Conservation (phyloP, 208 protist species). For the Leishmania turanica region DNA sequence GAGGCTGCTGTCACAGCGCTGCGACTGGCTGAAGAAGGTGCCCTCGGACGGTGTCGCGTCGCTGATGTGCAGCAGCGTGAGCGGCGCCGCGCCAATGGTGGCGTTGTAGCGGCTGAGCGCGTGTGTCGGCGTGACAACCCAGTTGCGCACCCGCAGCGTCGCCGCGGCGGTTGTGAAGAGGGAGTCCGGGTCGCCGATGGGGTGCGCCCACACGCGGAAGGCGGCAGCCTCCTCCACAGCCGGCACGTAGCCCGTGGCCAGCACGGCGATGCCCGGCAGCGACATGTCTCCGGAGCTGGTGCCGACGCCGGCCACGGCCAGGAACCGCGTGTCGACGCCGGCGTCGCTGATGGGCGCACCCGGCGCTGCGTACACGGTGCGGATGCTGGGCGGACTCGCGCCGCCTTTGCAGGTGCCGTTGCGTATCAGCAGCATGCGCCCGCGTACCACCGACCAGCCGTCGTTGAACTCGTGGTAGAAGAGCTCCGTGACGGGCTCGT, state of each 20-base stretch:
- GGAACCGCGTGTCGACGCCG: constrained; percentile 37
- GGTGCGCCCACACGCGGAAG: constrained; percentile 56
- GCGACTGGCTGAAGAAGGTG: constrained; percentile 43
- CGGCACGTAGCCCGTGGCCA: constrained; percentile 35
- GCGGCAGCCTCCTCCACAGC: constrained; percentile 23
- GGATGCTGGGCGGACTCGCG: constrained; percentile 26
- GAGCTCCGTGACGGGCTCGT: constrained; percentile 10
- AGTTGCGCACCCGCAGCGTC: constrained; percentile 47
- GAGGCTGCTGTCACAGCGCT: constrained; percentile 31
- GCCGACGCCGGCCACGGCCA: neutral
- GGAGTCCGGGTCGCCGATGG: constrained; percentile 16
- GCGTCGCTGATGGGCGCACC: constrained; percentile 33
- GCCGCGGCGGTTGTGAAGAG: constrained; percentile 42
- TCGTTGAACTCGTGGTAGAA: constrained; percentile 23
- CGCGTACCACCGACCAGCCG: constrained; percentile 21
- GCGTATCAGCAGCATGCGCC: constrained; percentile 30
- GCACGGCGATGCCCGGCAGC: constrained; percentile 1
- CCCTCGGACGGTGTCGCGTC: constrained; percentile 30
- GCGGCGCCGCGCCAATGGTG: constrained; percentile 8
- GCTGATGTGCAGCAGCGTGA: constrained; percentile 37
- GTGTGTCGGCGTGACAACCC: constrained; percentile 20
- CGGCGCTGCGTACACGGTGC: constrained; percentile 34
- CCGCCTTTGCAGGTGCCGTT: neutral
- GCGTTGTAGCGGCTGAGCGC: constrained; percentile 36
- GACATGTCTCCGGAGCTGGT: constrained; percentile 16